Conservation (phyloP, 148 eudicot species). For the Beta vulgaris region DNA sequence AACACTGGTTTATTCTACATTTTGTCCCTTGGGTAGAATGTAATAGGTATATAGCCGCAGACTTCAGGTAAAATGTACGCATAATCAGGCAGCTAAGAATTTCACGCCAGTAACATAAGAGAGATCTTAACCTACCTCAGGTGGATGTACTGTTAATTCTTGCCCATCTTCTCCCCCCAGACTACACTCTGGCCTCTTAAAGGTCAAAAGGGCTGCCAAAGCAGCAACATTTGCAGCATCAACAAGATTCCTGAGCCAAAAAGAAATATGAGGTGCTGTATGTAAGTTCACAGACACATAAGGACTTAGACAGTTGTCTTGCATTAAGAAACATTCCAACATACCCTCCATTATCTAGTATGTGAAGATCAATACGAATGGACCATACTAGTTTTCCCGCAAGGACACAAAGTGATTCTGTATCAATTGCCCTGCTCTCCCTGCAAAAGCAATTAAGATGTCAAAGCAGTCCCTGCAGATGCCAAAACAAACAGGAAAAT, state of each 20-base stretch:
- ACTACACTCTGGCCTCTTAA: conserved; percentile 89
- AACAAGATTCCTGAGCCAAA: conserved; percentile 67
- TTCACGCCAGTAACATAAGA: conserved; percentile 16
- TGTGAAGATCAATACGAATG: conserved; percentile 83
- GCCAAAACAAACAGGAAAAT: not conserved
- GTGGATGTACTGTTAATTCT: conserved; percentile 78
- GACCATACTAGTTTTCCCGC: conserved; percentile 93
- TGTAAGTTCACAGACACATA: conserved; percentile 1
- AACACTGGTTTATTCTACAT: not conserved
- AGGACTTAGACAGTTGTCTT: not conserved
- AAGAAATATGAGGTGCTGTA: conserved; percentile 1
- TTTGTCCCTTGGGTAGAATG: too few species aligned
- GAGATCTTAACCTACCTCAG: conserved; percentile 53
- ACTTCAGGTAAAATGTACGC: not conserved
- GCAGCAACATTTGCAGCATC: conserved; percentile 99
- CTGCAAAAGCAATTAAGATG: conserved; percentile 43
- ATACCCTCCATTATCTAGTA: conserved; percentile 94
- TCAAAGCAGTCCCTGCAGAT: not conserved
- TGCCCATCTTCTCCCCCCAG: conserved; percentile 85
- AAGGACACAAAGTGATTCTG: conserved; percentile 89
- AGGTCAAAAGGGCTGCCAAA: conserved; percentile 80
- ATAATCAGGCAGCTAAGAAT: not conserved
- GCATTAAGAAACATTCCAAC: conserved; percentile 19
- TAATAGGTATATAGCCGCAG: not conserved
- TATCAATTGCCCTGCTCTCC: conserved; percentile 97